These are phyloP conservation scores for Microcyclospora pomicola DNA, from an alignment of 2,329 filamentous ascomycete genomes.

Conservation along the genomic window DNA sequence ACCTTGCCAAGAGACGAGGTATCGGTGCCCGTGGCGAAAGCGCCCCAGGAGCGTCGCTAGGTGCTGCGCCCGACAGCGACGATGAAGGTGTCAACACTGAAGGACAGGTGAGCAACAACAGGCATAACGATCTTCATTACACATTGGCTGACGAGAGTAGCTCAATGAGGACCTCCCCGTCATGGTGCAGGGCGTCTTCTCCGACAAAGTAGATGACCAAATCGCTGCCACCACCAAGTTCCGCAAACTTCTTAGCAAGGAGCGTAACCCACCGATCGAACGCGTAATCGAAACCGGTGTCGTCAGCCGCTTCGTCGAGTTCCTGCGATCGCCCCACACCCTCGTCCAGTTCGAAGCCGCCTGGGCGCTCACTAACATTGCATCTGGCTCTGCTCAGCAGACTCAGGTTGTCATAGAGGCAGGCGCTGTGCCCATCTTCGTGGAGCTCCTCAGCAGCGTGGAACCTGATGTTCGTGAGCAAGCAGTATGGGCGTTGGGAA, in stretches of 20 bases:
- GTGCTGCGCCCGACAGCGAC: conserved; percentile 87
- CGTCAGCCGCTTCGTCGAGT: conserved; percentile 93
- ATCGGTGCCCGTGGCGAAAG: conserved; percentile 61
- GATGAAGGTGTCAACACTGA: conserved; percentile 93
- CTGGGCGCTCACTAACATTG: conserved; percentile 98
- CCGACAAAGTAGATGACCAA: conserved; percentile 93
- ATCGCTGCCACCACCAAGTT: conserved; percentile 98
- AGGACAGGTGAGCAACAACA: conserved; percentile 60
- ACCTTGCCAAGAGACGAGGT: conserved; percentile 93
- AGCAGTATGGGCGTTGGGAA: conserved; percentile 95
- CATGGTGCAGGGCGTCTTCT: conserved; percentile 97
- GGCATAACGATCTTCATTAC: not conserved
- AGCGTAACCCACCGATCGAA: conserved; percentile 97
- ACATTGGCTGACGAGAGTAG: conserved; percentile 32
- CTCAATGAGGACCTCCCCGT: conserved; percentile 94
- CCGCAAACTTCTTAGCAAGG: conserved; percentile 93
- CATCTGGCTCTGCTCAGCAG: conserved; percentile 89
- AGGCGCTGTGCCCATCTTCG: conserved; percentile 94
- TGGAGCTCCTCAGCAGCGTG: conserved; percentile 85
- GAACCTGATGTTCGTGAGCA: conserved; percentile 97
- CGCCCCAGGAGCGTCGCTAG: conserved; percentile 65
- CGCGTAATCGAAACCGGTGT: conserved; percentile 99
- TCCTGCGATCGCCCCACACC: conserved; percentile 92
- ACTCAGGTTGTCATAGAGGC: conserved; percentile 98
- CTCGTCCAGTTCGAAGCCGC: conserved; percentile 98